Percentiles rank a stretch among this genome's conserved stretches.
phyloP scores from a whole-genome alignment of 495 filamentous ascomycete genomes.

The Podospora comata region DNA sequence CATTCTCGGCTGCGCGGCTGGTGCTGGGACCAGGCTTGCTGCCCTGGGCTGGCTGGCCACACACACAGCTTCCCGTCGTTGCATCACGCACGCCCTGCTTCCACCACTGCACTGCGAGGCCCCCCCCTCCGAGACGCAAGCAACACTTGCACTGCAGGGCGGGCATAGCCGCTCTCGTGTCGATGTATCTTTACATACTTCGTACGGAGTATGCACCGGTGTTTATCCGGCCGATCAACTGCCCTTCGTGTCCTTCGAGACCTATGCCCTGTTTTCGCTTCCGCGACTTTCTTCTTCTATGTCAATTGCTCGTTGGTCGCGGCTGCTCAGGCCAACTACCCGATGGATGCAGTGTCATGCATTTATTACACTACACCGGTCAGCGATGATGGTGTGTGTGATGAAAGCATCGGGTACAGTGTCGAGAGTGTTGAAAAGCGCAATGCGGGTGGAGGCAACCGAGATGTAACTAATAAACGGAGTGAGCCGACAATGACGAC shows the following conservation, averaged over 20 bases:
- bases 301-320: too few relatives aligned
- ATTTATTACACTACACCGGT: background rate
- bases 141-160: background rate
- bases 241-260: background rate
- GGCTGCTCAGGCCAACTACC: too few relatives aligned
- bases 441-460: background rate
- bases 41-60: background rate
- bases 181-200: background rate
- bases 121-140: background rate
- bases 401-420: background rate
- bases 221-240: background rate
- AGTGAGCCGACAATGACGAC: background rate
- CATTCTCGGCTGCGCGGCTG: slow-evolving; percentile 2
- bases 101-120: background rate
- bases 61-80: background rate
- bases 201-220: background rate
- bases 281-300: too few relatives aligned
- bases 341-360: background rate
- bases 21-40: background rate
- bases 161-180: background rate
- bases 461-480: background rate
- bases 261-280: background rate
- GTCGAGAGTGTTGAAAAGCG: background rate
- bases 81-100: background rate
- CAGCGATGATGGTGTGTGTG: background rate